phyloP scores from a whole-genome alignment of 192 early-diverging fungal species.

The Spinellus fusiger region DNA sequence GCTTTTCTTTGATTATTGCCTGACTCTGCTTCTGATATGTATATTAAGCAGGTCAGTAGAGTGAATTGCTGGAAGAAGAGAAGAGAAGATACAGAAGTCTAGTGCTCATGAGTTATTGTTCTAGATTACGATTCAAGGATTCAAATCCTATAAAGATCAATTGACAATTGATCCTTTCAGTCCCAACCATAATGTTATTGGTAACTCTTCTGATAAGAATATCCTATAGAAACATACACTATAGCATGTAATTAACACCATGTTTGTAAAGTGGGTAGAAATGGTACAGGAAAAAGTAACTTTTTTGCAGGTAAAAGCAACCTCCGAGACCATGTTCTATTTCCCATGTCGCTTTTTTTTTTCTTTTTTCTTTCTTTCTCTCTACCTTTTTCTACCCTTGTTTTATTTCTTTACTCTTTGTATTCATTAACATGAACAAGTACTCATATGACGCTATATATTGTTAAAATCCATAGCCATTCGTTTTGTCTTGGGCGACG shows the following conservation, averaged over 20 bases:
- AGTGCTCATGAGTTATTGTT: too few relatives aligned
- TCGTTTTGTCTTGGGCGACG: conserved; percentile 93
- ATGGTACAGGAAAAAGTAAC: conserved; percentile 97
- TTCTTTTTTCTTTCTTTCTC: not conserved
- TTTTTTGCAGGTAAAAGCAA: conserved; percentile 82
- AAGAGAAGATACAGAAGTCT: too few relatives aligned
- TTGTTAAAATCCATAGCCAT: conserved; percentile 81
- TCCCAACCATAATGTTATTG: conserved; percentile 91
- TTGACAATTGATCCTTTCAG: conserved; percentile 90
- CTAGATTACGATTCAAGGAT: conserved; percentile 95
- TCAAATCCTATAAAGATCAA: conserved; percentile 99
- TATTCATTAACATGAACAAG: too few relatives aligned
- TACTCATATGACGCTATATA: too few relatives aligned
- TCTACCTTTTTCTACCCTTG: not conserved
- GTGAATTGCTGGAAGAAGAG: not conserved
- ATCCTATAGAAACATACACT: not conserved
- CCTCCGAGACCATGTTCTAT: not conserved
- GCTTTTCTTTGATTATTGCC: too few relatives aligned
- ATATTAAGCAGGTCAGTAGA: not conserved
- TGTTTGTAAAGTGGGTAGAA: conserved; percentile 71
- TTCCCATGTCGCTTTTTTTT: not conserved
- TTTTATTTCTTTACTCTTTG: conserved; percentile 4
- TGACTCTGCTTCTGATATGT: not conserved
- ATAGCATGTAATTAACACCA: not conserved
- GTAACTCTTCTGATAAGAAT: conserved; percentile 35